Conservation (phyloP, 805 yeast species). For the Lipomyces chichibuensis region DNA sequence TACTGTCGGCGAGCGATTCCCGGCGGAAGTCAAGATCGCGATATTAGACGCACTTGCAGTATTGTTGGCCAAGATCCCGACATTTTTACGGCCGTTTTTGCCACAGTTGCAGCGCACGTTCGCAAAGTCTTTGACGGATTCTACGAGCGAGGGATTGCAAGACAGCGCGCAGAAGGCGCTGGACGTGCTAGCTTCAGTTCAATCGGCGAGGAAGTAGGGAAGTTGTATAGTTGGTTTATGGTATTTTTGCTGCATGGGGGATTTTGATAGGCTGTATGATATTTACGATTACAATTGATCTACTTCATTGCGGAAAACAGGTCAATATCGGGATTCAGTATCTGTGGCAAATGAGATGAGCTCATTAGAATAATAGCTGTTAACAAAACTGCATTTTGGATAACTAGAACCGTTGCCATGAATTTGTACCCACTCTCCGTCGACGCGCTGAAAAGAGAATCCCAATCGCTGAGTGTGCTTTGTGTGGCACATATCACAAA, state of each 20-base stretch:
- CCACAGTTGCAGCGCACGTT: slow-evolving; percentile 98
- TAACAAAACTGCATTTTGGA: too few species aligned
- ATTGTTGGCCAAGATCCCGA: slow-evolving; percentile 81
- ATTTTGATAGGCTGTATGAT: not conserved
- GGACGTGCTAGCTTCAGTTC: slow-evolving; percentile 59
- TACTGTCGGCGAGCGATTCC: slow-evolving; percentile 94
- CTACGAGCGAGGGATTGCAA: slow-evolving; percentile 67
- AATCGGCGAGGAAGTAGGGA: slow-evolving; percentile 13
- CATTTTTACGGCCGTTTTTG: slow-evolving; percentile 88
- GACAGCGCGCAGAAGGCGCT: slow-evolving; percentile 86
- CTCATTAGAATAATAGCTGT: too few species aligned
- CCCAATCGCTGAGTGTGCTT: too few species aligned
- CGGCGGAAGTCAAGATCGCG: slow-evolving; percentile 91
- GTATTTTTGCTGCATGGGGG: not conserved
- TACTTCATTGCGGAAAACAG: not conserved
- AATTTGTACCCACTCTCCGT: too few species aligned
- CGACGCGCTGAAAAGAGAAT: too few species aligned
- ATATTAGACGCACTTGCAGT: slow-evolving; percentile 81
- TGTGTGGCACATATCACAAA: too few species aligned
- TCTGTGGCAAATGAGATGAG: not conserved
- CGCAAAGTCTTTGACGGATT: slow-evolving; percentile 85
- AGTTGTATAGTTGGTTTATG: not conserved
- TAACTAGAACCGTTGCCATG: too few species aligned
- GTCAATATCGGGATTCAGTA: not conserved
- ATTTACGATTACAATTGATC: not conserved